Percentiles rank a stretch among this genome's conserved stretches.
Evolutionary conservation across 2,329 filamentous ascomycete genomes (phyloP).

Genomic region (Fusarium verticillioides): DNA sequence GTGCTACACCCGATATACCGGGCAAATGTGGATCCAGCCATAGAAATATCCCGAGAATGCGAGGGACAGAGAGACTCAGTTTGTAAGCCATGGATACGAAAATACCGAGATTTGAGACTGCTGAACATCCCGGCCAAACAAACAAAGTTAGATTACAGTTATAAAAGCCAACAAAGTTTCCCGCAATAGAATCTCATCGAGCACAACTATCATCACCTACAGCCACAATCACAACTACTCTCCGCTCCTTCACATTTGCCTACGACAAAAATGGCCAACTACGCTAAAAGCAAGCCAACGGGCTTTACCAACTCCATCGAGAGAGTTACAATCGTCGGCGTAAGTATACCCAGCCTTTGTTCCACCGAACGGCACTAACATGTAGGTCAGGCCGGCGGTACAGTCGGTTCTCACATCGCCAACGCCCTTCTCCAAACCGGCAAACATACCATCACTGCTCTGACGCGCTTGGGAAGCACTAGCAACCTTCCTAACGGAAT

Average conservation of each 20-base stretch:
- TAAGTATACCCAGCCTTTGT: conserved; percentile 42
- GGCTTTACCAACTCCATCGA: conserved; percentile 50
- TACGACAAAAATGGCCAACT: conserved; percentile 14
- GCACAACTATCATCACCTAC: accelerated
- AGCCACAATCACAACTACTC: accelerated
- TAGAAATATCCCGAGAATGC: background rate
- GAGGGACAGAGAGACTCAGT: accelerated
- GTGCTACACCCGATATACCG: background rate
- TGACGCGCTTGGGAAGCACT: conserved; percentile 59
- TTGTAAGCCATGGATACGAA: accelerated
- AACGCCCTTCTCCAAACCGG: conserved; percentile 58
- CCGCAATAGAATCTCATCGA: background rate
- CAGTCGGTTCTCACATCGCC: conserved; percentile 46
- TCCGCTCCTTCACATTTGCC: accelerated
- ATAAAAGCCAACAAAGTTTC: accelerated
- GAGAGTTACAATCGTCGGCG: conserved; percentile 56
- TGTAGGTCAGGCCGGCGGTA: conserved; percentile 8
- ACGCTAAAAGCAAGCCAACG: conserved; percentile 39
- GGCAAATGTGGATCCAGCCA: background rate
- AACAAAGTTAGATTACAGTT: accelerated
- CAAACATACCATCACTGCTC: conserved; percentile 63
- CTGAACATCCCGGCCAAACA: accelerated
- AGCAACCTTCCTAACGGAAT: conserved; percentile 58
- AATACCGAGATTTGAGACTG: background rate
- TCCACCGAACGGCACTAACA: accelerated